Evolutionary conservation across 257 asterid species (phyloP), one percentile per base, ranked within the genome.

Genomic region (Primulina huaijiensis): DNA sequence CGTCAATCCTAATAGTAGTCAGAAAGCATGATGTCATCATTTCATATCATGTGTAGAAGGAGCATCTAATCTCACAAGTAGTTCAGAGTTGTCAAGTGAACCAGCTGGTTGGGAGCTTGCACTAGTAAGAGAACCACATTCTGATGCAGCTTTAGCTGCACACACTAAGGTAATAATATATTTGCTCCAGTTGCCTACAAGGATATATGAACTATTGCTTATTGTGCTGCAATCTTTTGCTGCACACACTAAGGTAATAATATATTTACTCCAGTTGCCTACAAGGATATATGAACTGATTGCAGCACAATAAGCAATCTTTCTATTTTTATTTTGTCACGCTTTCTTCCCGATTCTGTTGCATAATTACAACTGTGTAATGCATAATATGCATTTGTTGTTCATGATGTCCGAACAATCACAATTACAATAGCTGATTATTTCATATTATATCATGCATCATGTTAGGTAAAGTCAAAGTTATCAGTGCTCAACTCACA

Each of bases 51-150:
- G 62, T 63, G 68, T 60, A 79, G 85, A 73, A 35, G 83, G 76
- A 25, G 7, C 37, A 35, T 68, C 80, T n/a, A 40, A 61, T 71
- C 23, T 75, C 21, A 31, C 76, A 55, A 14, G 33, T 38, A 77
- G 56, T 69, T 63, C 82, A 30, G 82, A 83, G 38, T 56, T 20
- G 16, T 65, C 81, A 14, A 75, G 73, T 72, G 75, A 82, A 77
- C 74, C 84, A 33, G 70, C 81, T 60, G 67, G 85, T 69, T 88
- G 92, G 93, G 93, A 90, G 72, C 89, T 83, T 76, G 90, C 84
- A 61, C 88, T 90, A 64, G 82, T 82, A 68, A 72, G 87, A 29
- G 58, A 76, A 59, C 57, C 84, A 68, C 52, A 52, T 67, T 65
- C 86, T 8, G 60, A 64, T n/a, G 56, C 67, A 17, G 64, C 62